Base-by-base conservation (phyloP, 352 stramenopile genomes). In the Halophytophthora batemanensis region DNA sequence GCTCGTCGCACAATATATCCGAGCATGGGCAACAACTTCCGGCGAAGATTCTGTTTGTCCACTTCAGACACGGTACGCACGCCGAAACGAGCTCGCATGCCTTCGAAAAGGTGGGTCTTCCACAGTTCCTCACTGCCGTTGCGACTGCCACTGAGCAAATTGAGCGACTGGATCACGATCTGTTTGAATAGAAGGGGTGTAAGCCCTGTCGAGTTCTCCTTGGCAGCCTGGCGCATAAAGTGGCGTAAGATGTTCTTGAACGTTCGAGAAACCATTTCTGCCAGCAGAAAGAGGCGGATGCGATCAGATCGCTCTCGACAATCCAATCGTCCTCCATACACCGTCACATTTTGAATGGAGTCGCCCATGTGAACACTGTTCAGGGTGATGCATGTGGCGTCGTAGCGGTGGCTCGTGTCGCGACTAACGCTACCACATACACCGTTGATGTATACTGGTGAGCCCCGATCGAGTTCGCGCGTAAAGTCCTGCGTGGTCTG, bases 221-320 rank as follows among this genome's bases (percentile, higher is more conserved):
- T 71, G 0, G 74, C 55, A 3, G 63, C 56, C 11, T 51, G 54
- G 0, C 90, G 80, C 37, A 97, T 63, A 4, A 86, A 76, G 33
- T 87, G 77, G 0, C 89, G 86, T 10, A 95, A 23, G 2, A 96
- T 53, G 40, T 95, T 93, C 59, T 97, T 97, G 15, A 96, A 79
- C 15, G 89, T 75, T 8, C 90, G 71, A 6, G 84, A 78, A 0
- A 94, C 67, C 78, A 97, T 97, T 59, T 97, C 89, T 2, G 70
- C 78, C 0, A 97, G 64, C 19, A 97, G 28, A 14, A 82, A 55
- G 0, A 67, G 60, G 6, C 90, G 76, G 34, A 97, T 75, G 37
- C 63, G 55, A 1, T 33, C 49, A 2, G 82, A 68, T 13, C 89
- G 71, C 7, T 75, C 48, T 45, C 71, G 59, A 61, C 82, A 92